phyloP scores from a whole-genome alignment of 1,284 basidiomycete species.

The Moniliophthora roreri region DNA sequence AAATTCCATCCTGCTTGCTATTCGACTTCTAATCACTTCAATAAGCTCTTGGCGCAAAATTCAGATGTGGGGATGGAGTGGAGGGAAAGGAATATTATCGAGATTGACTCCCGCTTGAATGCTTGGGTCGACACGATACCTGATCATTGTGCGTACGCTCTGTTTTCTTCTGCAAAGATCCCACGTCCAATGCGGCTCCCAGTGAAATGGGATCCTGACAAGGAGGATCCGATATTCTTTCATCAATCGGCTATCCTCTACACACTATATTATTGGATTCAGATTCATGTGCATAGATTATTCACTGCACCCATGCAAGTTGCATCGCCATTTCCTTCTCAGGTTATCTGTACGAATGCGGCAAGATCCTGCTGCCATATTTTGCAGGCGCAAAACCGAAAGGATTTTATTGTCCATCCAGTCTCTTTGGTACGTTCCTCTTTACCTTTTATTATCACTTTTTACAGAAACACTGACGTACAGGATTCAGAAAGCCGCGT shows the following conservation, averaged over 20 bases:
- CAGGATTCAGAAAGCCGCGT: no score
- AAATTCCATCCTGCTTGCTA: no score
- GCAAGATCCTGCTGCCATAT: slow-evolving; percentile 46
- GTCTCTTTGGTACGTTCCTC: no score
- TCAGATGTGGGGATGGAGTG: slow-evolving; percentile 39
- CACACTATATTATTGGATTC: neutral
- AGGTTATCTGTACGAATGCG: slow-evolving; percentile 53
- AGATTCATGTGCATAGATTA: neutral
- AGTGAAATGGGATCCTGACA: slow-evolving; percentile 45
- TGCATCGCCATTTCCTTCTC: slow-evolving; percentile 36
- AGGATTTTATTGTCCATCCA: no score
- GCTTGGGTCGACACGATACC: slow-evolving; percentile 50
- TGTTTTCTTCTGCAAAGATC: no score
- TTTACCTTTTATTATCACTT: no score
- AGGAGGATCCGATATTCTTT: slow-evolving; percentile 24
- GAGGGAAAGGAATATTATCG: slow-evolving; percentile 37
- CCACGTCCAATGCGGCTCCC: no score
- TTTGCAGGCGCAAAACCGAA: slow-evolving; percentile 24
- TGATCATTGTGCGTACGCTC: slow-evolving; percentile 35
- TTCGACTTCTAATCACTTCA: no score
- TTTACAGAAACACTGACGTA: no score
- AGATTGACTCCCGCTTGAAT: slow-evolving; percentile 46
- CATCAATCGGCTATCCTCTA: slow-evolving; percentile 4
- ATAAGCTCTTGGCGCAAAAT: slow-evolving; percentile 61
- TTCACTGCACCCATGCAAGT: slow-evolving; percentile 36